These are phyloP conservation scores for Usnea hakonensis DNA, from an alignment of 495 filamentous ascomycete species.

Conservation along the genomic window DNA sequence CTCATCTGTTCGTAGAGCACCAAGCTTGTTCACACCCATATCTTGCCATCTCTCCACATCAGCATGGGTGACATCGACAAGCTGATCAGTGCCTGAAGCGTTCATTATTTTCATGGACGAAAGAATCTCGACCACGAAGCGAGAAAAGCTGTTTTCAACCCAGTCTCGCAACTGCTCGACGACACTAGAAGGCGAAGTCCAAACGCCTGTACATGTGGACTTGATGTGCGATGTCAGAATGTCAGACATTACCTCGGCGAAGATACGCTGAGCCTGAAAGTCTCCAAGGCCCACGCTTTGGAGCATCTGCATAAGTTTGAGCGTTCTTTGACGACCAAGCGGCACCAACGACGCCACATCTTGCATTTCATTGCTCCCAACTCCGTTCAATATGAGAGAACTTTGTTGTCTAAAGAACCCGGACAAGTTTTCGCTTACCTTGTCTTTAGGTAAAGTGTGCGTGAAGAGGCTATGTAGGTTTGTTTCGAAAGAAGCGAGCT, in stretches of 20 bases:
- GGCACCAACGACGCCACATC: constrained; percentile 16
- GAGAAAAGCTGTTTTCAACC: constrained; percentile 64
- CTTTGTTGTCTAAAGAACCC: constrained; percentile 47
- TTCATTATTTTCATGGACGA: constrained; percentile 36
- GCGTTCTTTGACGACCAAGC: constrained; percentile 16
- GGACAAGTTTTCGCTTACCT: constrained; percentile 44
- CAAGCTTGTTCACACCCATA: constrained; percentile 70
- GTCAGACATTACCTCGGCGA: constrained; percentile 65
- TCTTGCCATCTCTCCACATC: constrained; percentile 75
- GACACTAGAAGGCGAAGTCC: constrained; percentile 50
- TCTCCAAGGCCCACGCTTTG: constrained; percentile 67
- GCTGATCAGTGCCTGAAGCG: constrained; percentile 19
- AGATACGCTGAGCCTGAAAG: constrained; percentile 64
- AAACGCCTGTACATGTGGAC: constrained; percentile 51
- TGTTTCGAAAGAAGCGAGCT: constrained; percentile 44
- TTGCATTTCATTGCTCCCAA: constrained; percentile 19
- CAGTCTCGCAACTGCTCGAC: constrained; percentile 54
- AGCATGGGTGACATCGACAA: constrained; percentile 41
- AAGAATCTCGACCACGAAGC: constrained; percentile 57
- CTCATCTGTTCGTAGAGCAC: constrained; percentile 67
- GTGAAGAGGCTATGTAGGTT: constrained; percentile 59
- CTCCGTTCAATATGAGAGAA: constrained; percentile 49
- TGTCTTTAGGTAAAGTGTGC: constrained; percentile 50
- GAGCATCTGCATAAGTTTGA: constrained; percentile 52
- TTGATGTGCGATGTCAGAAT: constrained; percentile 61